These are phyloP conservation scores for Zygotorulaspora mrakii DNA, from an alignment of 1,139 yeast genomes.

Conservation along the genomic window DNA sequence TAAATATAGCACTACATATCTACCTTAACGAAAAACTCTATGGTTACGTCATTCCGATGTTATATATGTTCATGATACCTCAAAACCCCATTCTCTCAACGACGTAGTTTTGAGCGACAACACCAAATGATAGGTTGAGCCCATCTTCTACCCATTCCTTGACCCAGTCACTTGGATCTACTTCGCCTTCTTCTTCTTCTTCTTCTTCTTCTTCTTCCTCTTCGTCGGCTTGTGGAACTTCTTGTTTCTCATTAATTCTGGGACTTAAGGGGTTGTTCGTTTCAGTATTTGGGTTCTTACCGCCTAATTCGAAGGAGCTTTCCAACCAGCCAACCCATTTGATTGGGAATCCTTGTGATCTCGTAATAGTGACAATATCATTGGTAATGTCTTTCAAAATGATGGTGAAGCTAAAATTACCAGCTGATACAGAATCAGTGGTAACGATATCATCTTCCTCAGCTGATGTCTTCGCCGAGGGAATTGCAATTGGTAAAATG, in stretches of 20 bases:
- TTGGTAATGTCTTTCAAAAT: constrained; percentile 76
- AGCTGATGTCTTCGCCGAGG: constrained; percentile 31
- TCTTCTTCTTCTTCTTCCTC: constrained; percentile 25
- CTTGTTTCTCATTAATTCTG: constrained; percentile 7
- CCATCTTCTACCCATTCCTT: constrained; percentile 87
- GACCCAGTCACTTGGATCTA: constrained; percentile 97
- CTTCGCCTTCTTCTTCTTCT: constrained; percentile 42
- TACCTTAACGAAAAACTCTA: constrained; percentile 1
- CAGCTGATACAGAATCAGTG: constrained; percentile 41
- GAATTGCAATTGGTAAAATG: constrained; percentile 55
- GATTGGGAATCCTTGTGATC: constrained; percentile 85
- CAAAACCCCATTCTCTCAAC: constrained; percentile 79
- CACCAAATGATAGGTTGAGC: constrained; percentile 72
- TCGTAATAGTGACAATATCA: constrained; percentile 64
- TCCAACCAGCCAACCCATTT: constrained; percentile 88
- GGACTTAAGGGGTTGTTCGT: constrained; percentile 15
- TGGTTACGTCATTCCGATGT: not conserved
- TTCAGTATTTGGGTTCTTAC: constrained; percentile 28
- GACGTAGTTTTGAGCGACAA: constrained; percentile 85
- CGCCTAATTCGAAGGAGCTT: constrained; percentile 39
- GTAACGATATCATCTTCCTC: constrained; percentile 38
- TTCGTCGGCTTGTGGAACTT: constrained; percentile 17
- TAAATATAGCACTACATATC: constrained; percentile 3
- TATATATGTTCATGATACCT: constrained; percentile 4
- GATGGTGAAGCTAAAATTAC: constrained; percentile 62